Base-by-base conservation (phyloP, 1,139 yeast species). In the Lizanozyma gosingica region DNA sequence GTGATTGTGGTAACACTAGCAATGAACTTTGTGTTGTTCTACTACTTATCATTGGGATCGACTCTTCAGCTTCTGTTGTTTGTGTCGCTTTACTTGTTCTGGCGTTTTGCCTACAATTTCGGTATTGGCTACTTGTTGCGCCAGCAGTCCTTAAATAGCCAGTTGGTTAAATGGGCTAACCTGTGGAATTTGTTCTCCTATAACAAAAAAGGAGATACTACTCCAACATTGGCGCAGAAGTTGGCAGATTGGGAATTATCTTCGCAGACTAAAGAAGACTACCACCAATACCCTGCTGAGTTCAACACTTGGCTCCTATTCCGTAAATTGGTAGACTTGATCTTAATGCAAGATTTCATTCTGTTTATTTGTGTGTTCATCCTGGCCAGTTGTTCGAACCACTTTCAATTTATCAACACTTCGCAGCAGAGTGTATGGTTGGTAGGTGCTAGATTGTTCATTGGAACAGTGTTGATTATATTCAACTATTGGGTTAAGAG, bases 401-500 rank as follows among this genome's bases (percentile, higher is more conserved):
- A 61, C 42, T 52, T 60, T 46, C 81, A 77, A 48, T 70, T 68
- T 41, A 48, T 66, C 34, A 56, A 56, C 35, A 45, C 50, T 16
- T 39, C 44, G 8, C 52, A 50, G 34, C 71, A 74, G 37, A 51
- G 66, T 6, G 41, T 53, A 4, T 65, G 65, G 66, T 49, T 67
- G 38, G 60, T 67, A 32, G 55, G 52, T 41, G 43, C 64, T 2
- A 62, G 81, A 49, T 50, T 73, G 29, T 36, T 59, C 3, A 48
- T 65, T 18, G 84, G 85, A 11, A 44, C 61, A 0, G 42, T 59
- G 4, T 69, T 86, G 49, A 75, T 84, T 43, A 49, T 81, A 37
- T 85, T 86, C 65, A 85, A 85, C 55, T 67, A 83, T 36, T 85
- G 94, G 94, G 95, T 86, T 39, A 86, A 86, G 57, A 66, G 85